A percentile compares a stretch with the other conserved stretches of the same genome.
Conservation (phyloP, 2,329 filamentous ascomycete species). For the Fonsecaea nubica region DNA sequence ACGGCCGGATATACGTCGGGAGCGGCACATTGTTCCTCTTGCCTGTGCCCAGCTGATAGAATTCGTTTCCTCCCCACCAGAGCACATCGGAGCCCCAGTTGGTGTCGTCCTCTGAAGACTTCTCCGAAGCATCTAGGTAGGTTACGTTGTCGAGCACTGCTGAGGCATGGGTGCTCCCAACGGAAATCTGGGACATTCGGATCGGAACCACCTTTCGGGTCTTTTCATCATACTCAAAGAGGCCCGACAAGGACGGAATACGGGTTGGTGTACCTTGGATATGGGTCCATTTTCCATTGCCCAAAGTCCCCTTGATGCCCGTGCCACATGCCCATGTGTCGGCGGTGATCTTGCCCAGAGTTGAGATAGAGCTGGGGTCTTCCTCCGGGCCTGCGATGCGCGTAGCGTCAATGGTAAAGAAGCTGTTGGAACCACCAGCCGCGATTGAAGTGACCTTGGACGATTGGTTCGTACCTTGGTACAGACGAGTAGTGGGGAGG, state of each 20-base stretch:
- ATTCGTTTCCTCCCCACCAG: constrained; percentile 95
- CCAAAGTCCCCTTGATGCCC: constrained; percentile 82
- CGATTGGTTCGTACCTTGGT: constrained; percentile 67
- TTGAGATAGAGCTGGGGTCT: constrained; percentile 49
- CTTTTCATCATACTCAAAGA: constrained; percentile 86
- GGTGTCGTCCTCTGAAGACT: constrained; percentile 68
- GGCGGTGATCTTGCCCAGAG: constrained; percentile 65
- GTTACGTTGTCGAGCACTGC: constrained; percentile 85
- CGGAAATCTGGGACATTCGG: constrained; percentile 72
- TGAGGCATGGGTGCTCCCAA: constrained; percentile 80
- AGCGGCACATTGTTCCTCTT: constrained; percentile 79
- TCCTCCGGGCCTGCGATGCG: constrained; percentile 59
- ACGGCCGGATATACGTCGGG: constrained; percentile 78
- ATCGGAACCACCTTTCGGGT: constrained; percentile 75
- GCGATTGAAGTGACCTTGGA: constrained; percentile 77
- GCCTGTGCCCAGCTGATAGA: constrained; percentile 90
- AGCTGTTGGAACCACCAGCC: constrained; percentile 85
- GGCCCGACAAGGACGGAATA: constrained; percentile 79
- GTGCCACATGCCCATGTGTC: constrained; percentile 89
- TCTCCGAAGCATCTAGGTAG: constrained; percentile 62
- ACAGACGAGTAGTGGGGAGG: constrained; percentile 74
- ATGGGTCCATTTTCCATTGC: constrained; percentile 89
- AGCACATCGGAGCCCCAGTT: constrained; percentile 89
- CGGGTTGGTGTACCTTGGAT: constrained; percentile 78
- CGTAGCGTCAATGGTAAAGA: constrained; percentile 81